Base-by-base conservation (phyloP, 2,329 filamentous ascomycete species). In the Aspergillus fijiensis region DNA sequence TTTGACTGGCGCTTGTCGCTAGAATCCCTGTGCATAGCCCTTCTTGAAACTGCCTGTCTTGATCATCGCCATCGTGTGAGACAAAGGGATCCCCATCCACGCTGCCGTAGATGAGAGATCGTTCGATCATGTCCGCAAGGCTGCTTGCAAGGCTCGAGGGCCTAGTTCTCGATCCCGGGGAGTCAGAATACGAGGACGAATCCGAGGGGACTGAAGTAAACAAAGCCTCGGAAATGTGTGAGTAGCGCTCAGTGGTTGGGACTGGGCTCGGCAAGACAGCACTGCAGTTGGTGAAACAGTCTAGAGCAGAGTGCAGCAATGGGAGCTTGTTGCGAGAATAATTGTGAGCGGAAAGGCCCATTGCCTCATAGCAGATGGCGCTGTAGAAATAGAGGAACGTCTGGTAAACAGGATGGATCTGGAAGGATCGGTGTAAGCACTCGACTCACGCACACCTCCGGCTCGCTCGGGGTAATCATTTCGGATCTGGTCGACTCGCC, bases 341-440 rank as follows among this genome's bases (percentile, higher is more conserved):
- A n/a, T 78, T 71, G 57, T 82, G 80, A 54, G 81, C 78, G 31
- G 73, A 65, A 10, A 77, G 74, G 3, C 79, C 81, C n/a, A 82
- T 72, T 4, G 74, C 73, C 59, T 83, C 81, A 60, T 80, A 77
- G 27, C 74, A 79, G 10, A 80, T 69, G 3, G 76, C 81, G 10
- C 73, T 72, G 67, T 82, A 82, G 67, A 82, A 81, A 60, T 74
- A 72, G 45, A 82, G 72, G 64, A 77, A 82, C 5, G 72, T 71
- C 25, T 69, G 70, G 58, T 75, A 64, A 31, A 77, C 63, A 6
- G 70, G 67, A 58, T 77, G 65, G 23, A 74, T 63, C 76, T 79
- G 52, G 12, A n/a, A 53, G 51, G 33, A 45, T 48, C 2, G 48
- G 47, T 35, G 27, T 62, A 21, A 33, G 48, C 70, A 14, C 11